phyloP scores from a whole-genome alignment of 2,329 filamentous ascomycete genomes.

The Beauveria brongniartii region DNA sequence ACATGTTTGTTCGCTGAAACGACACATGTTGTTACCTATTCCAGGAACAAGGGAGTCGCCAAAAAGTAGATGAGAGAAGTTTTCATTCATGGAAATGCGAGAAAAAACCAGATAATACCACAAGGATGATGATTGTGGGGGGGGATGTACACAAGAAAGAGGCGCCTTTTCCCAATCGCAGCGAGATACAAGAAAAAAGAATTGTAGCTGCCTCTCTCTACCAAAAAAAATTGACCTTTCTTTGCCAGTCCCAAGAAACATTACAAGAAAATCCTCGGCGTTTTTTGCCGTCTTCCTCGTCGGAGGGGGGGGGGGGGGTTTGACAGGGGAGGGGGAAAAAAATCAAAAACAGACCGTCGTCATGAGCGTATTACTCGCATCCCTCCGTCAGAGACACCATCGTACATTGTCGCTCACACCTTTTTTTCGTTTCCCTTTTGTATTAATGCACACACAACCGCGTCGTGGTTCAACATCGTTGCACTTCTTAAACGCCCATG shows the following conservation, averaged over 20 bases:
- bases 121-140: not conserved
- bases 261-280: slow-evolving; percentile 2
- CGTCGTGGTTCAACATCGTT: not conserved
- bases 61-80: not conserved
- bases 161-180: slow-evolving; percentile 4
- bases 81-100: slow-evolving; percentile 4
- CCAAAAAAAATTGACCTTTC: not conserved
- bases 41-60: too few species aligned
- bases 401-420: slow-evolving; percentile 2
- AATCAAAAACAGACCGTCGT: not conserved
- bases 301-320: not conserved
- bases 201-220: slow-evolving; percentile 5
- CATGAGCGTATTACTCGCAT: not conserved
- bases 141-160: slow-evolving; percentile 8
- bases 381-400: not conserved
- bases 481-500: slow-evolving; percentile 19
- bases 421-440: not conserved
- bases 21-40: too few species aligned
- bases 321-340: not conserved
- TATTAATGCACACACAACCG: not conserved
- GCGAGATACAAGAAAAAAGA: not conserved
- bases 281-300: not conserved
- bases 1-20: too few species aligned
- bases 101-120: not conserved
- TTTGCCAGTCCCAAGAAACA: slow-evolving; percentile 1